These are phyloP conservation scores for Naganishia antarctica DNA, from an alignment of 768 basidiomycete species.

Conservation along the genomic window DNA sequence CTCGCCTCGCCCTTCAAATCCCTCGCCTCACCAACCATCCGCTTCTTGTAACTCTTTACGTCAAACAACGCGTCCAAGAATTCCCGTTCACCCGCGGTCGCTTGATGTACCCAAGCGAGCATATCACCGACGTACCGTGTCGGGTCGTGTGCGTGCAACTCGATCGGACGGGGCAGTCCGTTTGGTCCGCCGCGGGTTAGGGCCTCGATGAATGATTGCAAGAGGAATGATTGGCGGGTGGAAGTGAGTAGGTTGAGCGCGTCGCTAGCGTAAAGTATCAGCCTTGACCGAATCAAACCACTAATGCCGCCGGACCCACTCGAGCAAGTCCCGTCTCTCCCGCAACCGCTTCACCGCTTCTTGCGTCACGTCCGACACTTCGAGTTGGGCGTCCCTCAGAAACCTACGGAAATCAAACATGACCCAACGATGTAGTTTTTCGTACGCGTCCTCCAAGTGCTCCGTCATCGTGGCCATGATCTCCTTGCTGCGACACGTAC, in stretches of 20 bases:
- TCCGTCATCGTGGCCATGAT: conserved; percentile 78
- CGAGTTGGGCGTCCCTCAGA: conserved; percentile 61
- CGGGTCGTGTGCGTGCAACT: conserved; percentile 96
- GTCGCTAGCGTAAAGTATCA: conserved; percentile 59
- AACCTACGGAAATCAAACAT: conserved; percentile 76
- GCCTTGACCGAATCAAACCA: no score
- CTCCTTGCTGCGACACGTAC: conserved; percentile 61
- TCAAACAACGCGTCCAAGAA: conserved; percentile 84
- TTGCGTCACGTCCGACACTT: conserved; percentile 65
- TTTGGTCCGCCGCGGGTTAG: conserved; percentile 81
- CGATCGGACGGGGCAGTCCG: conserved; percentile 84
- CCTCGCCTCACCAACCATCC: conserved; percentile 71
- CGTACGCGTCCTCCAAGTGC: conserved; percentile 80
- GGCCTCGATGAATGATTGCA: conserved; percentile 76
- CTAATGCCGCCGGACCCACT: conserved; percentile 53
- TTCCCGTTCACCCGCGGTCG: conserved; percentile 89
- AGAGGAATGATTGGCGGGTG: conserved; percentile 73
- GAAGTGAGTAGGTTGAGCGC: conserved; percentile 69
- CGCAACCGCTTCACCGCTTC: conserved; percentile 72
- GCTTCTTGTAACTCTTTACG: conserved; percentile 58
- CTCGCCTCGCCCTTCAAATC: conserved; percentile 49
- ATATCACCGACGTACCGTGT: conserved; percentile 95
- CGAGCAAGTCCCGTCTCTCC: conserved; percentile 69
- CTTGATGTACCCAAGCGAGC: conserved; percentile 97
- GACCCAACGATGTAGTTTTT: conserved; percentile 81